Evolutionary conservation across 257 asterid species (phyloP), one percentile per base, ranked within the genome.

Genomic region (Mitragyna speciosa): DNA sequence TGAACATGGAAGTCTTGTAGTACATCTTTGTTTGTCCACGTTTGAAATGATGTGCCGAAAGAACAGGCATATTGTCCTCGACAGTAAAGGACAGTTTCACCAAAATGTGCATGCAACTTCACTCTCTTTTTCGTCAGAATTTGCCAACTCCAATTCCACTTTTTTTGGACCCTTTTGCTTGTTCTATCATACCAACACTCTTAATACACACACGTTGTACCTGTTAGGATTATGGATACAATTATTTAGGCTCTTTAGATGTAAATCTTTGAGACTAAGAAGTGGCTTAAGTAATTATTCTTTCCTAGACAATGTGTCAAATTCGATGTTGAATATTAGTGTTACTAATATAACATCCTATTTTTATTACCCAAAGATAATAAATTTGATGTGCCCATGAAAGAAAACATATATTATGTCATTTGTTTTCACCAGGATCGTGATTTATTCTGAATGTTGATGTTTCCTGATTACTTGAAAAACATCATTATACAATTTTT

Each of bases 61-160:
- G 41, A 70, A 45, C 9, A 10, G 72, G 56, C 73, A 45, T 45
- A 26, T n/a, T 43, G 79, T 63, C n/a, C 33, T 63, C 19, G 72
- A 76, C 73, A 64, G 5, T 63, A 45, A 36, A n/a, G n/a, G 79
- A 24, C 22, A 31, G 65, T 49, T 64, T 63, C 73, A 64, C 66
- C 7, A 6, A 7, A 61, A 63, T 47, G 79, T 6, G 24, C 61
- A 6, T 17, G 54, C 79, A 76, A 61, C 43, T 19, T 61, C 56
- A 22, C 26, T 63, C 79, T 26, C 61, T 24, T 76, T n/a, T n/a
- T 14, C 24, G 26, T 61, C 79, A 36, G 31, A 45, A 61, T 16
- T 31, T 43, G 41, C 41, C 59, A 17, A 12, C 26, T 24, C 54
- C 48, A 26, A 20, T 76, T 76, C 71, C 63, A 8, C 15, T 45